A percentile compares a stretch with the other conserved stretches of the same genome.
Evolutionary conservation across 2,329 filamentous ascomycete species (phyloP).

Genomic region (Beauveria bassiana): DNA sequence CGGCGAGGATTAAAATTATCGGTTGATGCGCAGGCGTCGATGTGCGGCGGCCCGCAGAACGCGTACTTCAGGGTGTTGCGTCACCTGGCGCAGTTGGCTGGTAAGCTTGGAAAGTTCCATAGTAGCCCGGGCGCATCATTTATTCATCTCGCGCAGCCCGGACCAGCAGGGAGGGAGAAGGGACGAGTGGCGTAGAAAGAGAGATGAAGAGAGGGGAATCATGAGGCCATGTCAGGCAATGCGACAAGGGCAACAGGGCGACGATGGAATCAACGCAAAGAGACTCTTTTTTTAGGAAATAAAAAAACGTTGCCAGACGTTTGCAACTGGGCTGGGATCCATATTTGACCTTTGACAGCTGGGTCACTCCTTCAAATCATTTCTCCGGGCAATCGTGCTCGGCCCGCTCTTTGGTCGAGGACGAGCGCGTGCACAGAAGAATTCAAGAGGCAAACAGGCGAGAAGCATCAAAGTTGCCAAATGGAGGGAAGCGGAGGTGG

Average conservation of each 20-base stretch:
- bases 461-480: background rate
- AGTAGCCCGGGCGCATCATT: background rate
- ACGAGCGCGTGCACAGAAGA: background rate
- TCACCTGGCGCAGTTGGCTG: background rate
- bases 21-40: slow-evolving; percentile 3
- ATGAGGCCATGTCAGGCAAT: background rate
- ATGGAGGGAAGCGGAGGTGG: background rate
- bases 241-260: background rate
- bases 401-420: background rate
- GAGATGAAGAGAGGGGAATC: background rate
- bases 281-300: too few relatives aligned
- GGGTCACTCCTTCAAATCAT: background rate
- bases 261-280: background rate
- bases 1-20: slow-evolving; percentile 12
- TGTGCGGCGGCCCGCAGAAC: slow-evolving; percentile 4
- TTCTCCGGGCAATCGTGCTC: background rate
- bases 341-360: background rate
- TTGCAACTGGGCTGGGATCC: background rate
- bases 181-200: background rate
- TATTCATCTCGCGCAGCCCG: slow-evolving; percentile 1
- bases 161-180: background rate
- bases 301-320: background rate
- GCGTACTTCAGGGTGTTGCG: slow-evolving; percentile 2
- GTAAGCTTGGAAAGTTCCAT: slow-evolving; percentile 4
- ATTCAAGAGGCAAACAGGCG: background rate